Evolutionary conservation across 1,284 basidiomycete genomes (phyloP).

Genomic region (Fomitopsis palustris): DNA sequence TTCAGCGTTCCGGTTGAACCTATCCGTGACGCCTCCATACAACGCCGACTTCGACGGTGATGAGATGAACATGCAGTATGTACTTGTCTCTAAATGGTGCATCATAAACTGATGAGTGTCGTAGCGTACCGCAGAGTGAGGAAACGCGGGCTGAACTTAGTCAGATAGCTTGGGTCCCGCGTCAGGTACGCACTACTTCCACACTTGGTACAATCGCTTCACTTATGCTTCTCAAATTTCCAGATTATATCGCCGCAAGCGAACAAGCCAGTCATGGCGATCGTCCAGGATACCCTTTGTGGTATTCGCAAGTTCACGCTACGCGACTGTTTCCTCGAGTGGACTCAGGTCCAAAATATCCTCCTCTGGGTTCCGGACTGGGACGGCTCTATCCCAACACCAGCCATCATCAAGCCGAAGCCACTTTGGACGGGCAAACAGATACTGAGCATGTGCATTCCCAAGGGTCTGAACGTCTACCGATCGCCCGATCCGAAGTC

Average conservation of each 20-base stretch:
- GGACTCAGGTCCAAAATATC: conserved; percentile 94
- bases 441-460: conserved; percentile 90
- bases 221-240: not conserved
- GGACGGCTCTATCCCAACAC: conserved; percentile 92
- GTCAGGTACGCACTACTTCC: conserved; percentile 56
- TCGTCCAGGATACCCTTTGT: conserved; percentile 98
- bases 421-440: conserved; percentile 99
- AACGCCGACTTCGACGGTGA: conserved; percentile 99
- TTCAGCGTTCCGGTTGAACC: conserved; percentile 91
- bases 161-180: conserved; percentile 99
- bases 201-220: not conserved
- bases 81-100: conserved; percentile 14
- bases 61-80: conserved; percentile 99
- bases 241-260: conserved; percentile 99
- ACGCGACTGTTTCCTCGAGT: conserved; percentile 91
- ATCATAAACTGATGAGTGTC: not conserved
- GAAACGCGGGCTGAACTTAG: conserved; percentile 98
- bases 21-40: conserved; percentile 93
- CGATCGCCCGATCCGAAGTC: conserved; percentile 79
- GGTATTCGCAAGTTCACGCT: conserved; percentile 97
- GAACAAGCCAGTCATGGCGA: conserved; percentile 99
- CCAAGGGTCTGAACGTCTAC: conserved; percentile 93
- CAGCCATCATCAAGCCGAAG: conserved; percentile 95
- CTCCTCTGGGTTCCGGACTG: conserved; percentile 97
- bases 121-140: conserved; percentile 94